Conservation (phyloP, 192 early-diverging fungal species). For the Backusella tuberculispora region DNA sequence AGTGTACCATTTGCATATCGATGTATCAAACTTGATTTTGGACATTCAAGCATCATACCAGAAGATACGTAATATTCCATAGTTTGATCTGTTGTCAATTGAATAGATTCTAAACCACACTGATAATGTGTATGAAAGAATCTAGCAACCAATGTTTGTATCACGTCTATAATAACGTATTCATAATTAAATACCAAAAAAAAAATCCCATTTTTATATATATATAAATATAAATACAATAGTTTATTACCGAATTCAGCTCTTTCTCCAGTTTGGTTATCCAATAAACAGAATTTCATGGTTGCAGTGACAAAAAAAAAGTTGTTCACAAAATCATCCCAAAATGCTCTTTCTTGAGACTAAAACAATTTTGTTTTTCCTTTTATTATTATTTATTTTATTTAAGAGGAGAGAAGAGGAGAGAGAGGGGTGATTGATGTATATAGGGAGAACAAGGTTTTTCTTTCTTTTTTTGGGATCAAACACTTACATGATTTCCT, state of each 20-base stretch:
- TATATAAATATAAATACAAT: slow-evolving; percentile 1
- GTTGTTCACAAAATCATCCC: neutral
- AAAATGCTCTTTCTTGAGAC: slow-evolving; percentile 5
- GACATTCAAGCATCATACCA: slow-evolving; percentile 27
- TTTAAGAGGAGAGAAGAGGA: neutral
- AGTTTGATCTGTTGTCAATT: slow-evolving; percentile 28
- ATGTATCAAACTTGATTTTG: slow-evolving; percentile 31
- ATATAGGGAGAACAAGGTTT: neutral
- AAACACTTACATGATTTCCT: neutral
- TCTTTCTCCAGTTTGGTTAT: slow-evolving; percentile 1
- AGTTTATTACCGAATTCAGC: neutral
- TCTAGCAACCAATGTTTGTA: slow-evolving; percentile 20
- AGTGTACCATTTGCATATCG: slow-evolving; percentile 30
- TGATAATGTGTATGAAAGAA: slow-evolving; percentile 32
- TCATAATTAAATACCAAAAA: neutral
- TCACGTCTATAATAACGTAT: neutral
- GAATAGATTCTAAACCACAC: slow-evolving; percentile 25
- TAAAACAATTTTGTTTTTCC: neutral
- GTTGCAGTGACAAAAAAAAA: slow-evolving; percentile 8
- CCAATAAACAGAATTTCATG: neutral
- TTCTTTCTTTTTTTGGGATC: neutral
- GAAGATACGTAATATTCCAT: slow-evolving; percentile 27
- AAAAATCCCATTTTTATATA: neutral
- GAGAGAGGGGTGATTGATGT: neutral
- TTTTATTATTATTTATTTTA: neutral